These are phyloP conservation scores for Biscogniauxia mediterranea DNA, from an alignment of 2,329 filamentous ascomycete species.

Conservation along the genomic window DNA sequence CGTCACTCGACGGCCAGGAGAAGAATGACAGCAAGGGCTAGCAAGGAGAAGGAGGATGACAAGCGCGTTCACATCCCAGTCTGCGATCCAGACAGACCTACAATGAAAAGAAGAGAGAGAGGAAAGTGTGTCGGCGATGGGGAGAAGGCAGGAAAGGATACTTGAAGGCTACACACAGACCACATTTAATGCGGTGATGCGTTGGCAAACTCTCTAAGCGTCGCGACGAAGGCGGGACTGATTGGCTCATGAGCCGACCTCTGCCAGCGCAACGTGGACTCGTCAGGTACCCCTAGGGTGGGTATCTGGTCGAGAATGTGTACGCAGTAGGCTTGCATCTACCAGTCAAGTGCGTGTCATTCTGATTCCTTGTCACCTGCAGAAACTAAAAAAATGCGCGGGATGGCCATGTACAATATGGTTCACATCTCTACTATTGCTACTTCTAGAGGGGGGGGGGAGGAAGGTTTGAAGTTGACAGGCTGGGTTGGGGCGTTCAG, in stretches of 20 bases:
- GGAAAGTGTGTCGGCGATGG: slow-evolving; percentile 21
- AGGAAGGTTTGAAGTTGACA: neutral
- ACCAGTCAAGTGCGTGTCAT: slow-evolving; percentile 17
- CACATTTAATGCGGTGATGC: slow-evolving; percentile 37
- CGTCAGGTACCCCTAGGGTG: slow-evolving; percentile 23
- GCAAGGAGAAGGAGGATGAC: slow-evolving; percentile 5
- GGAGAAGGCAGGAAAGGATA: slow-evolving; percentile 28
- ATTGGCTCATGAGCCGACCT: slow-evolving; percentile 27
- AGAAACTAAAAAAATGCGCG: slow-evolving; percentile 1
- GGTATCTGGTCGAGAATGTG: slow-evolving; percentile 19
- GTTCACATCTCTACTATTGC: neutral
- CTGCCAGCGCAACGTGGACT: slow-evolving; percentile 29
- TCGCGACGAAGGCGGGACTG: slow-evolving; percentile 28
- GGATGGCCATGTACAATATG: neutral
- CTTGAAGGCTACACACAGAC: slow-evolving; percentile 33
- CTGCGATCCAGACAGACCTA: slow-evolving; percentile 6
- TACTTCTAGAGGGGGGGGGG: neutral
- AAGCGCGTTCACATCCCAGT: slow-evolving; percentile 7
- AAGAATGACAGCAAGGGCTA: slow-evolving; percentile 5
- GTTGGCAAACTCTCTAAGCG: slow-evolving; percentile 35
- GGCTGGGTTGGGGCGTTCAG: slow-evolving; percentile 6
- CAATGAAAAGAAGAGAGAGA: slow-evolving; percentile 14
- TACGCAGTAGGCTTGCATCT: slow-evolving; percentile 14
- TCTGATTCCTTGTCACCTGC: slow-evolving; percentile 2
- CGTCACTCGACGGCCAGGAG: slow-evolving; percentile 14